Percentiles rank a stretch among this genome's conserved stretches.
Evolutionary conservation across 768 basidiomycete species (phyloP).

Genomic region (Mycena sanguinolenta): DNA sequence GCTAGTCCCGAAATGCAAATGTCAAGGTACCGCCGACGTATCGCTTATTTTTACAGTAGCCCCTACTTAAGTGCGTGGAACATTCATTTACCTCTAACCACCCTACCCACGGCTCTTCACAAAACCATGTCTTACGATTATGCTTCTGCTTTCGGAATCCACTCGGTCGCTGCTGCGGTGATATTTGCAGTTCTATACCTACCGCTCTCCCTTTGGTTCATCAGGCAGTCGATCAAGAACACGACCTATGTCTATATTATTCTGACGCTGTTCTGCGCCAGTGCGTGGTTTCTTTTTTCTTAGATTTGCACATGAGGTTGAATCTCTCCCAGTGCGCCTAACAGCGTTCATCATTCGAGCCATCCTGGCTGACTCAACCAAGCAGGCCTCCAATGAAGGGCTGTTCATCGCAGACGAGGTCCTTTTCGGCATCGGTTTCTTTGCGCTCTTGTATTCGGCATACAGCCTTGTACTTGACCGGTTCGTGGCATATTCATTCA

Average conservation of each 20-base stretch:
- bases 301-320: background rate
- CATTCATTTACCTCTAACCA: no score
- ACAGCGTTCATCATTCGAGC: conserved; percentile 56
- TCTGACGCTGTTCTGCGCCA: conserved; percentile 53
- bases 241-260: conserved; percentile 51
- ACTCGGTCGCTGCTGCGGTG: conserved; percentile 50
- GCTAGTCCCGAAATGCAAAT: no score
- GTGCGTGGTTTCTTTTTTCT: conserved; percentile 43
- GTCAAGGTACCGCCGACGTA: no score
- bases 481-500: conserved; percentile 30
- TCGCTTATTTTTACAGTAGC: no score
- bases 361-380: conserved; percentile 19
- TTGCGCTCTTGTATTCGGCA: conserved; percentile 48
- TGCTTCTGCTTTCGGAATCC: conserved; percentile 48
- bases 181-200: conserved; percentile 52
- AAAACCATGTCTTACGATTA: conserved; percentile 40
- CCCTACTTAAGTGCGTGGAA: no score
- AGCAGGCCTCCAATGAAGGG: background rate
- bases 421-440: conserved; percentile 50
- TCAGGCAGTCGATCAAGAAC: conserved; percentile 44
- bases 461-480: conserved; percentile 51
- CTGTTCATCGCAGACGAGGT: conserved; percentile 38
- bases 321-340: conserved; percentile 50
- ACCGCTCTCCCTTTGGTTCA: conserved; percentile 47
- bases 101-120: no score